These are phyloP conservation scores for Ganoderma meredithae DNA, from an alignment of 1,284 basidiomycete genomes.

Conservation along the genomic window DNA sequence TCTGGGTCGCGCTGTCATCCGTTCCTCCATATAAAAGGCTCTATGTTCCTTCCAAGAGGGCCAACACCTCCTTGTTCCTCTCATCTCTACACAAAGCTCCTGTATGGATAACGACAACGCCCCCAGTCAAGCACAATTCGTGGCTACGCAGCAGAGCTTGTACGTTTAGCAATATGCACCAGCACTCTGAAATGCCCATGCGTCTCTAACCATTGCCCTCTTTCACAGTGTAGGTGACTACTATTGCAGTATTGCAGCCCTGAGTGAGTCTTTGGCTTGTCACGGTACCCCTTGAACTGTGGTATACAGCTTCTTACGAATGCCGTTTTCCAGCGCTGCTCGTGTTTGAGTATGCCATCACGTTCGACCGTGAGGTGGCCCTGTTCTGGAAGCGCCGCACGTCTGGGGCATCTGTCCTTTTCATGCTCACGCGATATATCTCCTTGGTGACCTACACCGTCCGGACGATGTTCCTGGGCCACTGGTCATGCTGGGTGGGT, in stretches of 20 bases:
- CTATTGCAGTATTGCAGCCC: constrained; percentile 2
- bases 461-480: not conserved
- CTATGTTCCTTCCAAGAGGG: not conserved
- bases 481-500: constrained; percentile 4
- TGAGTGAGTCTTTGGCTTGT: not conserved
- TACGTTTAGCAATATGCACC: not conserved
- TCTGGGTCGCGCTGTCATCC: not conserved
- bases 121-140: not conserved
- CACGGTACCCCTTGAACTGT: not conserved
- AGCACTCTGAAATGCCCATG: not conserved
- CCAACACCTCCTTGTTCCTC: not conserved
- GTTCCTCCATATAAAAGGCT: not conserved
- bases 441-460: constrained; percentile 5
- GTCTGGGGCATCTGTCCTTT: constrained; percentile 6
- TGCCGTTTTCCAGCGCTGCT: not conserved
- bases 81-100: not conserved
- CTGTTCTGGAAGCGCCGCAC: not conserved
- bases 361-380: constrained; percentile 5
- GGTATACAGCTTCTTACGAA: not conserved
- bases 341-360: constrained; percentile 2
- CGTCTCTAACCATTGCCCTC: not conserved
- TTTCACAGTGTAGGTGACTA: not conserved
- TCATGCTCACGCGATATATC: constrained; percentile 11
- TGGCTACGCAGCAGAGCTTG: constrained; percentile 12
- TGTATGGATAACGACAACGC: not conserved